These are phyloP conservation scores for Torrubiellomyces zombiae DNA, from an alignment of 2,329 filamentous ascomycete genomes.

Conservation along the genomic window DNA sequence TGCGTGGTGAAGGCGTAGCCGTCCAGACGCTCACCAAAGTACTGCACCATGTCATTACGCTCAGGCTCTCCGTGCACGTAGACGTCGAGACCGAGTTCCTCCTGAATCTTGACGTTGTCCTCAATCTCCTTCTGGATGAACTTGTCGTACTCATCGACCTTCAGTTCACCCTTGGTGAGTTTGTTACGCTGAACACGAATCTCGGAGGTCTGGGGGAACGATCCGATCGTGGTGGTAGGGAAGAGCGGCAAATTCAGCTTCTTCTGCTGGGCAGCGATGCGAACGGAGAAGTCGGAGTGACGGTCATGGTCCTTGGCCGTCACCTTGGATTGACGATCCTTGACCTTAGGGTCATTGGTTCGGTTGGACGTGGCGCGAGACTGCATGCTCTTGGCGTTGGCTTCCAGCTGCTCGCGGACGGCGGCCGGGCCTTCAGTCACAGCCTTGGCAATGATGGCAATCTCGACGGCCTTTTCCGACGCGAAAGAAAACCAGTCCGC, in stretches of 20 bases:
- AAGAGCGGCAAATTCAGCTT: constrained; percentile 89
- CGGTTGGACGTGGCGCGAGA: constrained; percentile 80
- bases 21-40: constrained; percentile 94
- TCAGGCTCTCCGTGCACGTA: constrained; percentile 97
- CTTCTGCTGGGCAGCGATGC: constrained; percentile 79
- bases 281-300: constrained; percentile 71
- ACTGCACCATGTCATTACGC: constrained; percentile 99
- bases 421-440: constrained; percentile 81
- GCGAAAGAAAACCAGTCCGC: constrained; percentile 98
- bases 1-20: constrained; percentile 98
- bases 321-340: constrained; percentile 86
- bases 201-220: constrained; percentile 98
- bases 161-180: constrained; percentile 98
- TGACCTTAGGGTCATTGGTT: constrained; percentile 95
- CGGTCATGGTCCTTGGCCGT: constrained; percentile 76
- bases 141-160: constrained; percentile 79
- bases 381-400: constrained; percentile 89
- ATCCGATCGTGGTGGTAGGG: constrained; percentile 98
- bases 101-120: constrained; percentile 88
- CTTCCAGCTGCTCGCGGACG: constrained; percentile 78
- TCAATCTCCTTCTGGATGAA: constrained; percentile 99
- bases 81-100: constrained; percentile 94
- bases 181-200: constrained; percentile 95
- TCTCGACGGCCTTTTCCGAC: constrained; percentile 80
- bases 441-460: constrained; percentile 89